These are phyloP conservation scores for Tetrastigma voinierianum DNA, from an alignment of 164 flowering plant genomes.

Conservation along the genomic window DNA sequence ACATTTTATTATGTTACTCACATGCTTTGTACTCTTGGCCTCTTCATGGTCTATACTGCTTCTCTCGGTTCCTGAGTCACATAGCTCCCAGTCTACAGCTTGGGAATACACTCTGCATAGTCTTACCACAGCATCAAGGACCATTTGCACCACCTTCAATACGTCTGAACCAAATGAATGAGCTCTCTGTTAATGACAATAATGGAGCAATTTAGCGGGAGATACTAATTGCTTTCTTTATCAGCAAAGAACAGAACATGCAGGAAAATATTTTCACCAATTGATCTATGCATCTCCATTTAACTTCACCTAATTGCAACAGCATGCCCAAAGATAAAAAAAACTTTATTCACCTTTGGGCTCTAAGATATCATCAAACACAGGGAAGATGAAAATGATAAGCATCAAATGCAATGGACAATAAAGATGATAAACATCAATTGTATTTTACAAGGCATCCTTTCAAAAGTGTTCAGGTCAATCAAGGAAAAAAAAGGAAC, in stretches of 20 bases:
- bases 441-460: too few relatives aligned
- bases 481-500: too few relatives aligned
- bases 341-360: too few relatives aligned
- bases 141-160: slow-evolving; percentile 49
- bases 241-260: neutral
- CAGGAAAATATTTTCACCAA: too few relatives aligned
- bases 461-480: too few relatives aligned
- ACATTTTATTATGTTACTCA: slow-evolving; percentile 39
- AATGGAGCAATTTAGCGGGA: neutral
- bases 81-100: slow-evolving; percentile 39
- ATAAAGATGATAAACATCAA: too few relatives aligned
- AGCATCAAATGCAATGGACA: too few relatives aligned
- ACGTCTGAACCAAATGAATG: slow-evolving; percentile 51
- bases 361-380: too few relatives aligned
- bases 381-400: too few relatives aligned
- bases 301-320: too few relatives aligned
- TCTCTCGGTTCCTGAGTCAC: slow-evolving; percentile 17
- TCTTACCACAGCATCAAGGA: slow-evolving; percentile 52
- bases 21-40: slow-evolving; percentile 26
- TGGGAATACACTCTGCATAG: slow-evolving; percentile 56
- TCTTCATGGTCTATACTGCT: slow-evolving; percentile 20
- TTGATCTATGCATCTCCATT: too few relatives aligned
- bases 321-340: too few relatives aligned
- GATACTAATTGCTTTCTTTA: neutral
- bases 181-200: slow-evolving; percentile 48